Evolutionary conservation across 140 eudicot genomes (phyloP).

Genomic region (Artemisia princeps): DNA sequence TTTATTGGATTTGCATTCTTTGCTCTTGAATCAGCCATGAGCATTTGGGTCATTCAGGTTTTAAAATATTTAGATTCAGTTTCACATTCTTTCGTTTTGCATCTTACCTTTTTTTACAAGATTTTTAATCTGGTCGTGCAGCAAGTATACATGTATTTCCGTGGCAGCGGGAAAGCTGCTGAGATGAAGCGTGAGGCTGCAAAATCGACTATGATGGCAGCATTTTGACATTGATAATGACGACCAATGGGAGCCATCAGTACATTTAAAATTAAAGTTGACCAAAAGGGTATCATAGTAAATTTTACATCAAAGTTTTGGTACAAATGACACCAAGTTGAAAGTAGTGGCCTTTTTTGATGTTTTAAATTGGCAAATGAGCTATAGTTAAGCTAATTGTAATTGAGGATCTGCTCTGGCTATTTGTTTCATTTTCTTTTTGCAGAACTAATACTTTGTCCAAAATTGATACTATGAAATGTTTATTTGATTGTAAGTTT

Average conservation of each 20-base stretch:
- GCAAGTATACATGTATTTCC: slow-evolving; percentile 73
- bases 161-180: slow-evolving; percentile 82
- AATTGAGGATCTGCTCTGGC: not conserved
- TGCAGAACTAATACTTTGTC: slow-evolving; percentile 9
- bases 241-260: no score
- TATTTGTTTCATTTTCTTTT: slow-evolving; percentile 18
- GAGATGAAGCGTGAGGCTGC: slow-evolving; percentile 72
- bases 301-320: no score
- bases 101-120: no score
- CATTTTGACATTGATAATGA: slow-evolving; percentile 30
- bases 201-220: slow-evolving; percentile 58
- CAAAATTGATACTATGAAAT: slow-evolving; percentile 7
- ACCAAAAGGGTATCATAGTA: slow-evolving; percentile 15
- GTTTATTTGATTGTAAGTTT: slow-evolving; percentile 7
- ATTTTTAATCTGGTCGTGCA: slow-evolving; percentile 24
- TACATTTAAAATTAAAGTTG: not conserved
- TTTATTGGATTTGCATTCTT: slow-evolving; percentile 62
- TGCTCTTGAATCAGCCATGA: slow-evolving; percentile 57
- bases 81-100: not conserved
- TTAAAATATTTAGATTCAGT: not conserved
- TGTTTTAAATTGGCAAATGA: not conserved
- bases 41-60: slow-evolving; percentile 96
- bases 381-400: slow-evolving; percentile 8
- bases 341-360: no score
- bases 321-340: no score